Evolutionary conservation across 2,329 filamentous ascomycete genomes (phyloP).

Genomic region (Cytospora chrysosperma): DNA sequence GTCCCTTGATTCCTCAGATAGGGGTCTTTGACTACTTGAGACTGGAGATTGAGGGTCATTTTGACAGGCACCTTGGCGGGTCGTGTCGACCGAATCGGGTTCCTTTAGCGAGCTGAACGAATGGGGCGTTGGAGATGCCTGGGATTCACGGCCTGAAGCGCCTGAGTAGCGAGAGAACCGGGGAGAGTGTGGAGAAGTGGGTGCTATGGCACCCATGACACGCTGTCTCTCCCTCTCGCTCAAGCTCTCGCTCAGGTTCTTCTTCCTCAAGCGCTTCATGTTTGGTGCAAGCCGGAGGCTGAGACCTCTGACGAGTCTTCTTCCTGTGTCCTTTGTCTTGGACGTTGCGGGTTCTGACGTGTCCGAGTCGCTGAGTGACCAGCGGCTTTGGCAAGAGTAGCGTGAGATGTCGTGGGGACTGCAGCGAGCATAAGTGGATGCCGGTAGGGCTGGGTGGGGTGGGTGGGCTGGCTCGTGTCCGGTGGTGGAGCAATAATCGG

Average conservation of each 20-base stretch:
- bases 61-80: constrained; percentile 20
- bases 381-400: constrained; percentile 23
- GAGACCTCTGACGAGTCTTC: constrained; percentile 20
- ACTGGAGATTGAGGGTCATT: constrained; percentile 23
- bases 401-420: constrained; percentile 11
- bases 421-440: constrained; percentile 16
- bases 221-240: background rate
- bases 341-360: constrained; percentile 7
- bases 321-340: constrained; percentile 8
- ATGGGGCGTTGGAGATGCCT: constrained; percentile 19
- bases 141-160: constrained; percentile 8
- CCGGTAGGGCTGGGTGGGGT: constrained; percentile 9
- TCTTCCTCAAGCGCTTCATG: constrained; percentile 24
- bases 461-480: constrained; percentile 1
- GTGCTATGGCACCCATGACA: background rate
- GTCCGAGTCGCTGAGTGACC: constrained; percentile 23
- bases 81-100: constrained; percentile 10
- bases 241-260: constrained; percentile 32
- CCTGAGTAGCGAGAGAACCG: constrained; percentile 12
- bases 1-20: constrained; percentile 28
- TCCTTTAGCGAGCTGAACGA: constrained; percentile 14
- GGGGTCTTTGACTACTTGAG: constrained; percentile 28
- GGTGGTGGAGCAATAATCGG: constrained; percentile 14
- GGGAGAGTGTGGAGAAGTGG: constrained; percentile 14
- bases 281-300: constrained; percentile 19